Evolutionary conservation across 1,139 yeast genomes (phyloP).

Genomic region (Blastobotrys raffinosifermentans): DNA sequence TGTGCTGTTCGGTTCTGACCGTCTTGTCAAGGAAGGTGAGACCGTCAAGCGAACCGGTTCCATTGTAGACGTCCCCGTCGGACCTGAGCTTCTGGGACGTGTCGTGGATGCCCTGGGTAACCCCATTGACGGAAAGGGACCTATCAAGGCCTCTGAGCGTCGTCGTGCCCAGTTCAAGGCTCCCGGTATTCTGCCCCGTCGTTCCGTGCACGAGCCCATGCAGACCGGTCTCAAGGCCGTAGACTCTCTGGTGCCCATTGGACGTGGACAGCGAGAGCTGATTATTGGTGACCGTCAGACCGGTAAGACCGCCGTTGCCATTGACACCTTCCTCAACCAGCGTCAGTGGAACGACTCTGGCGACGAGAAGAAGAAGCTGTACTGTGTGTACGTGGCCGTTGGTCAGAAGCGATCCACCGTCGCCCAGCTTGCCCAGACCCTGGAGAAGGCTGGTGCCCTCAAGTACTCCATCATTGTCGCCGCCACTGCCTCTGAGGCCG

Average conservation of each 20-base stretch:
- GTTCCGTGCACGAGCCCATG: slow-evolving; percentile 97
- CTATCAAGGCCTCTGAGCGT: slow-evolving; percentile 77
- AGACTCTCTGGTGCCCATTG: slow-evolving; percentile 98
- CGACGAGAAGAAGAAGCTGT: slow-evolving; percentile 95
- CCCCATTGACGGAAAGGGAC: slow-evolving; percentile 99
- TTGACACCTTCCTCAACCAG: slow-evolving; percentile 97
- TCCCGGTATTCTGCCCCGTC: slow-evolving; percentile 99
- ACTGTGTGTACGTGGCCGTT: slow-evolving; percentile 99
- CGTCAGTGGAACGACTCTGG: slow-evolving; percentile 95
- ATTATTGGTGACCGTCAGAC: slow-evolving; percentile 99
- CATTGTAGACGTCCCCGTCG: slow-evolving; percentile 99
- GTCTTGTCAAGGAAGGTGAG: slow-evolving; percentile 98
- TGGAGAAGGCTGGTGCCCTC: slow-evolving; percentile 97
- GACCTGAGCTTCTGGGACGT: slow-evolving; percentile 98
- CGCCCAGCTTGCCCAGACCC: slow-evolving; percentile 98
- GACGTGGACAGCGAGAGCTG: slow-evolving; percentile 99
- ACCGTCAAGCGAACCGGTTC: slow-evolving; percentile 99
- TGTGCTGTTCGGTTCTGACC: slow-evolving; percentile 99
- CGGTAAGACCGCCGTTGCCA: slow-evolving; percentile 99
- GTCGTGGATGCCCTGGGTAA: slow-evolving; percentile 99
- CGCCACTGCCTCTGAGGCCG: slow-evolving; percentile 99
- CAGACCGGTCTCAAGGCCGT: slow-evolving; percentile 99
- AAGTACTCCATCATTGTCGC: slow-evolving; percentile 98
- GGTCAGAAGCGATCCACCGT: slow-evolving; percentile 99
- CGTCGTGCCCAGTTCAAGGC: slow-evolving; percentile 99